Evolutionary conservation across 2,329 filamentous ascomycete genomes (phyloP).

Genomic region (Alternaria solani): DNA sequence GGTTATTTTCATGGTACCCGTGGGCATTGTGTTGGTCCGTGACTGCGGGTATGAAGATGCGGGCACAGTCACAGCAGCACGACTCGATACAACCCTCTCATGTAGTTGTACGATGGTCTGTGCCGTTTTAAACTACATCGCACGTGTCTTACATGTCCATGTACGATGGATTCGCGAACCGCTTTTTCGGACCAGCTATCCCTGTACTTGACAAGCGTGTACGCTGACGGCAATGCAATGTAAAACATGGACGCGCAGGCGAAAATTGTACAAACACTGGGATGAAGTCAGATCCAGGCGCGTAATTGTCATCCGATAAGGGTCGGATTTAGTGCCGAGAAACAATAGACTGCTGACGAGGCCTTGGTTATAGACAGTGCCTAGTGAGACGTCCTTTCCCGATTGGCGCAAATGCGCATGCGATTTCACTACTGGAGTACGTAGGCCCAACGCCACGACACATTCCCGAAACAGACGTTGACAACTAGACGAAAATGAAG

Average conservation of each 20-base stretch:
- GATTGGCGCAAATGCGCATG: conserved; percentile 14
- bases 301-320: not conserved
- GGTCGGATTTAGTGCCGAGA: not conserved
- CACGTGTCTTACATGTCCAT: not conserved
- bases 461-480: not conserved
- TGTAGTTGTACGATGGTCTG: not conserved
- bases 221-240: not conserved
- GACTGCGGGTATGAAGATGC: not conserved
- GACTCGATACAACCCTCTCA: not conserved
- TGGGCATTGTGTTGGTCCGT: not conserved
- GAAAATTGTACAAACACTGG: not conserved
- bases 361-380: conserved; percentile 1
- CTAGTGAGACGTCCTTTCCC: conserved; percentile 1
- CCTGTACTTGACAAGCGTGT: not conserved
- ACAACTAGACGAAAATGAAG: not conserved
- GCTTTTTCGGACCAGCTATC: not conserved
- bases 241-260: not conserved
- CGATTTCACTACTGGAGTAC: conserved; percentile 3
- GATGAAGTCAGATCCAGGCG: not conserved
- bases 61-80: not conserved
- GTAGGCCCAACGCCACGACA: not conserved
- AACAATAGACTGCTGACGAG: conserved; percentile 16
- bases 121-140: not conserved
- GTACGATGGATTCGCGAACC: conserved; percentile 1
- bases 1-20: not conserved